Evolutionary conservation across 768 basidiomycete genomes (phyloP).

Genomic region (Rhizopogon vesiculosus): DNA sequence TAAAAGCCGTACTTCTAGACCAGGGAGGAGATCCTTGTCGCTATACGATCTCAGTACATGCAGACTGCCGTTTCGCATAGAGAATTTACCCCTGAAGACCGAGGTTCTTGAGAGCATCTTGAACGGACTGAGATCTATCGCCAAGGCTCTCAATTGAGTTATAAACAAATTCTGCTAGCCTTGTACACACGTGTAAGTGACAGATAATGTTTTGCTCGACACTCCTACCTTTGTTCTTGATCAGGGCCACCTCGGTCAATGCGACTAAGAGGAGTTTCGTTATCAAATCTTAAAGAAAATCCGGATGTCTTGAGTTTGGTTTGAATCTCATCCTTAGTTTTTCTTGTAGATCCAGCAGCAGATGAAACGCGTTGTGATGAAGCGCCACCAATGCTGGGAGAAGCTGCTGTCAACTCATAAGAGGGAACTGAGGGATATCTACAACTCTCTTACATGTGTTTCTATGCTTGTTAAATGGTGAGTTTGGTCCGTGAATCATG

Average conservation of each 20-base stretch:
- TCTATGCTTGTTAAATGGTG: neutral
- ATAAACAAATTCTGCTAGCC: slow-evolving; percentile 61
- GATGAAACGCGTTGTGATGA: neutral
- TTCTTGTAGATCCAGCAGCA: neutral
- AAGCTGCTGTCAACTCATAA: neutral
- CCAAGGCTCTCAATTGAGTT: slow-evolving; percentile 53
- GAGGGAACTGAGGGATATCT: neutral
- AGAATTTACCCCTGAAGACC: slow-evolving; percentile 42
- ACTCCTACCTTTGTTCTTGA: slow-evolving; percentile 42
- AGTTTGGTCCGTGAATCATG: neutral
- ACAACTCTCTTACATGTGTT: neutral
- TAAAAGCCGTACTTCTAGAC: slow-evolving; percentile 64
- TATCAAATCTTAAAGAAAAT: slow-evolving; percentile 49
- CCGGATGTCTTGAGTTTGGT: slow-evolving; percentile 6
- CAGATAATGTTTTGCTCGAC: neutral
- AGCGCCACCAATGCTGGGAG: neutral
- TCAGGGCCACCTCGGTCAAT: slow-evolving; percentile 59
- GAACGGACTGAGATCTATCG: slow-evolving; percentile 43
- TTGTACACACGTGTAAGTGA: slow-evolving; percentile 14
- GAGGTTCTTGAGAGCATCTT: slow-evolving; percentile 47
- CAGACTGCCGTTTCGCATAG: neutral
- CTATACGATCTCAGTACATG: slow-evolving; percentile 23
- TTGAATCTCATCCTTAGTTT: neutral
- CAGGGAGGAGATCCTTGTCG: slow-evolving; percentile 55
- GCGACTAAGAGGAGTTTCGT: slow-evolving; percentile 39